Evolutionary conservation across 2,329 filamentous ascomycete species (phyloP).

Genomic region (Helminthosporium solani): DNA sequence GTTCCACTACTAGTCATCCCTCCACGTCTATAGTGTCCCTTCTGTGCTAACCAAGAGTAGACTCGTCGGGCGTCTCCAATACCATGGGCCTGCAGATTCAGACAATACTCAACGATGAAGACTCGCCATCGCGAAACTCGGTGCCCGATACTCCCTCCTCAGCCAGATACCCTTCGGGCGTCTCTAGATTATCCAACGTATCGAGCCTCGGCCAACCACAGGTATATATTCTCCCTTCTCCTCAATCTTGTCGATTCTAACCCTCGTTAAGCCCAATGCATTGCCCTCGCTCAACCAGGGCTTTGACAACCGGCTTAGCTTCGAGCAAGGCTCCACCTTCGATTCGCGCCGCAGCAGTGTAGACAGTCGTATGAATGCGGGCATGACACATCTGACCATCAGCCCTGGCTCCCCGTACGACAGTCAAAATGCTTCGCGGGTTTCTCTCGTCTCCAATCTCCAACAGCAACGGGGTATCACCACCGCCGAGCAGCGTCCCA

Average conservation of each 20-base stretch:
- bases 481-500: slow-evolving; percentile 41
- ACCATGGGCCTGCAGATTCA: slow-evolving; percentile 51
- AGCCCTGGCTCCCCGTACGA: slow-evolving; percentile 70
- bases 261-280: slow-evolving; percentile 33
- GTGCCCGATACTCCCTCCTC: slow-evolving; percentile 48
- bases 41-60: slow-evolving; percentile 19
- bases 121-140: slow-evolving; percentile 48
- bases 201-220: slow-evolving; percentile 16
- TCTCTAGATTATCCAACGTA: slow-evolving; percentile 8
- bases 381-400: slow-evolving; percentile 68
- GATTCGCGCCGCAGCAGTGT: slow-evolving; percentile 74
- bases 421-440: slow-evolving; percentile 74
- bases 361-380: slow-evolving; percentile 74
- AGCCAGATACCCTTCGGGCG: slow-evolving; percentile 35
- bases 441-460: slow-evolving; percentile 70
- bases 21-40: slow-evolving; percentile 10
- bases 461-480: slow-evolving; percentile 59
- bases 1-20: not conserved
- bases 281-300: slow-evolving; percentile 61
- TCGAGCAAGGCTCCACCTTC: slow-evolving; percentile 47
- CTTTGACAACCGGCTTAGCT: slow-evolving; percentile 50
- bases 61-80: slow-evolving; percentile 47
- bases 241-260: slow-evolving; percentile 14
- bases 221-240: slow-evolving; percentile 18
- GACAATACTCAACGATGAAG: slow-evolving; percentile 52